A percentile compares a stretch with the other conserved stretches of the same genome.
These are phyloP conservation scores for Wallacemonas sp. DNA, from an alignment of 208 protist genomes.

Conservation along the genomic window DNA sequence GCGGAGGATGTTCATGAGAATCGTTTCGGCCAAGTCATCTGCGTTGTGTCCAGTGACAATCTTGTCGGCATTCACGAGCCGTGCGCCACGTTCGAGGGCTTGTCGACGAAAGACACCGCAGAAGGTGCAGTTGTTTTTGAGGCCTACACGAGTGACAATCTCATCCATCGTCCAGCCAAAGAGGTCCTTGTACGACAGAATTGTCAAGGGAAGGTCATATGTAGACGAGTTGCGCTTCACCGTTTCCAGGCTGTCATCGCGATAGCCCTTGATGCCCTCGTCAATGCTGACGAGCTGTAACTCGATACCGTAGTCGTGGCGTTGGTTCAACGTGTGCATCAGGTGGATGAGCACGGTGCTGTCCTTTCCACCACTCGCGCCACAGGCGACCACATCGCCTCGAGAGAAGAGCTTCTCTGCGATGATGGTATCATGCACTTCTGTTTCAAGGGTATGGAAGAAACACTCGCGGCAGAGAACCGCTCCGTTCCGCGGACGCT, in stretches of 20 bases:
- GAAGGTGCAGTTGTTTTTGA: conserved; percentile 96
- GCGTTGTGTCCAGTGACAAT: conserved; percentile 99
- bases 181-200: conserved; percentile 95
- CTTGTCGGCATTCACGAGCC: conserved; percentile 83
- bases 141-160: conserved; percentile 91
- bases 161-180: conserved; percentile 99
- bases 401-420: conserved; percentile 85
- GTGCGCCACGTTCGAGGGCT: conserved; percentile 94
- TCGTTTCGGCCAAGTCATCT: conserved; percentile 98
- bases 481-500: conserved; percentile 88
- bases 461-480: conserved; percentile 96
- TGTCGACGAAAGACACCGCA: conserved; percentile 98
- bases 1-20: conserved; percentile 97
- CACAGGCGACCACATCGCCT: conserved; percentile 94
- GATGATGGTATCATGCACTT: conserved; percentile 96
- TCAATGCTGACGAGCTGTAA: conserved; percentile 96
- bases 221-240: conserved; percentile 93
- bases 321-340: conserved; percentile 90
- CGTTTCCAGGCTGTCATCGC: conserved; percentile 97
- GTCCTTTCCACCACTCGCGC: conserved; percentile 97
- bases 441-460: conserved; percentile 92
- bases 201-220: conserved; percentile 94
- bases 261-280: conserved; percentile 98
- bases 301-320: conserved; percentile 92
- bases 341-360: conserved; percentile 97